phyloP scores from a whole-genome alignment of 805 yeast genomes.

The Candida railenensis region DNA sequence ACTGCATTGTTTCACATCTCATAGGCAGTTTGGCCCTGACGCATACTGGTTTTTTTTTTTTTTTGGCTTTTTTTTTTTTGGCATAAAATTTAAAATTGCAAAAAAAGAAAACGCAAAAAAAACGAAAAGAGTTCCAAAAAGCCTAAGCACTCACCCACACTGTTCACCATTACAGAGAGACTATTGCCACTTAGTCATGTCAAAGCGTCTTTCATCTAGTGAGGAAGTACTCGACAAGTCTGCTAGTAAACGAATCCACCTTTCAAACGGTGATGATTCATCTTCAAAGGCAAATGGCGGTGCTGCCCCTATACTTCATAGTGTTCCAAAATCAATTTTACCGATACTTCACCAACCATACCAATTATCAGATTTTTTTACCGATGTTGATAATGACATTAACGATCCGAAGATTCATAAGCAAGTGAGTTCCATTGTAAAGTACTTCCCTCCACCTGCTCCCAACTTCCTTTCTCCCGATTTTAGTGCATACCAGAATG shows the following conservation, averaged over 20 bases:
- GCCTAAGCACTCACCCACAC: background rate
- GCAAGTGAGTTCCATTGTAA: conserved; percentile 24
- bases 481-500: conserved; percentile 13
- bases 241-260: background rate
- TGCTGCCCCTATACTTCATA: conserved; percentile 25
- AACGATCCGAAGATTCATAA: conserved; percentile 10
- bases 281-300: background rate
- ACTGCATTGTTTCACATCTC: no score
- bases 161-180: background rate
- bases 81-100: background rate
- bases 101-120: background rate
- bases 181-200: conserved; percentile 1
- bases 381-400: conserved; percentile 24
- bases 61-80: no score
- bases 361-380: conserved; percentile 30
- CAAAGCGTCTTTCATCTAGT: background rate
- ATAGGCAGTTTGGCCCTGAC: no score
- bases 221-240: background rate
- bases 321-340: conserved; percentile 34
- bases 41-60: no score
- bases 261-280: background rate
- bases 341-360: conserved; percentile 38
- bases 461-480: conserved; percentile 6
- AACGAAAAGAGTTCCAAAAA: background rate
- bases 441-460: conserved; percentile 31